These are phyloP conservation scores for Kuraishia ogatae DNA, from an alignment of 805 yeast genomes.

Conservation along the genomic window DNA sequence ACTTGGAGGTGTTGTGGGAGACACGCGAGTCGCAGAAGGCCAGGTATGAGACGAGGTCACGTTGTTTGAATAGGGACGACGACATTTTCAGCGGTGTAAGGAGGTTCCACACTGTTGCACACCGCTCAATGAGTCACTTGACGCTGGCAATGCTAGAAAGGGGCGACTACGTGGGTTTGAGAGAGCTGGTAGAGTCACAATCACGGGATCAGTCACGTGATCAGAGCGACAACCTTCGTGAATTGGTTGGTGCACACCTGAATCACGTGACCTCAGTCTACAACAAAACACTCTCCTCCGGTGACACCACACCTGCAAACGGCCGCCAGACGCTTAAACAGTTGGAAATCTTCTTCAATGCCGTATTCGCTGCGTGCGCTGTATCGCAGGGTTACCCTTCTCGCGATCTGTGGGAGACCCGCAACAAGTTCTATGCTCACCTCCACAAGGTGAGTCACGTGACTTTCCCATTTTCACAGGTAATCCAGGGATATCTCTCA, in stretches of 20 bases:
- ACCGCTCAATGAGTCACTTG: no score
- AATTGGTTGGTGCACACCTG: background rate
- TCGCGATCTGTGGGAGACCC: background rate
- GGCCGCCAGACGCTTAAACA: background rate
- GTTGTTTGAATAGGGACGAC: conserved; percentile 19
- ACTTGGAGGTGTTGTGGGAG: conserved; percentile 67
- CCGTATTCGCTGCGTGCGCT: background rate
- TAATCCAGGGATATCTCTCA: conserved; percentile 13
- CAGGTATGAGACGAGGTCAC: conserved; percentile 15
- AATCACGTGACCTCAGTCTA: background rate
- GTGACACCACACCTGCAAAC: background rate
- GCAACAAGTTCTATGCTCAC: background rate
- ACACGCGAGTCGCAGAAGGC: conserved; percentile 23
- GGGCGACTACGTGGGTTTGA: no score
- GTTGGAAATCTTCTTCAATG: background rate
- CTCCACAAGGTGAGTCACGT: background rate
- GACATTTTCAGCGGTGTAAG: conserved; percentile 37
- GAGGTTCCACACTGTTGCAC: conserved; percentile 30
- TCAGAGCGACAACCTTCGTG: background rate
- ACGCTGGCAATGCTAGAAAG: background rate
- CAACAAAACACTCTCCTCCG: background rate
- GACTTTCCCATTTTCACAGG: conserved; percentile 2
- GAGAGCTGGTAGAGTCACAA: no score
- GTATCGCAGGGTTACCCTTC: background rate
- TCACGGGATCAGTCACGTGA: no score